Conservation (phyloP, 345 rosid species). For the Heritiera fomes region DNA sequence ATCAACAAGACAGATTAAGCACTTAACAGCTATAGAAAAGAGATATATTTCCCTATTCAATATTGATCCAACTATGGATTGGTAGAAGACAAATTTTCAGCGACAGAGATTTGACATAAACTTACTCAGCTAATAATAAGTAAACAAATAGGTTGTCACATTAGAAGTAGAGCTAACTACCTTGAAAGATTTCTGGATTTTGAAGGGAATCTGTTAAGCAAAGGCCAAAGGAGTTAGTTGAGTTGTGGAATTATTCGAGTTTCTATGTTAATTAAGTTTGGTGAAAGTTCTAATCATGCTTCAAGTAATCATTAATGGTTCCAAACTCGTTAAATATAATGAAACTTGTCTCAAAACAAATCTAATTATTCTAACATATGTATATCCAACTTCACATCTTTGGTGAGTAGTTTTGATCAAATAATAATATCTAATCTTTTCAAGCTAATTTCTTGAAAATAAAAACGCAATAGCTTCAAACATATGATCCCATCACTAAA, state of each 20-base stretch:
- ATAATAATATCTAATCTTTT: too few species aligned
- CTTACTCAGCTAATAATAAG: background rate
- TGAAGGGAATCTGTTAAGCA: background rate
- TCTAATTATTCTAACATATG: background rate
- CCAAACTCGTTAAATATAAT: background rate
- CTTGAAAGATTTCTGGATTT: conserved; percentile 9
- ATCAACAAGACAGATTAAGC: too few species aligned
- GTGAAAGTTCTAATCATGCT: conserved; percentile 15
- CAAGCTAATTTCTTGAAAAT: too few species aligned
- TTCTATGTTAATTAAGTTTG: conserved; percentile 2
- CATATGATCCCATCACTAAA: too few species aligned
- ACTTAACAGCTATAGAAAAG: too few species aligned
- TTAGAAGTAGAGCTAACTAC: background rate
- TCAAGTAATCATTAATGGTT: conserved; percentile 6
- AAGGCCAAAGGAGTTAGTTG: conserved; percentile 6
- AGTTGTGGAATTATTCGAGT: conserved; percentile 11
- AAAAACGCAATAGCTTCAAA: too few species aligned
- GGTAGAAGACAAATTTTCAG: background rate
- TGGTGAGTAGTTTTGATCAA: background rate
- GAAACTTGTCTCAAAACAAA: background rate
- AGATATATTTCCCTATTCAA: background rate
- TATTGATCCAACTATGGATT: background rate
- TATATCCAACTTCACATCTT: background rate
- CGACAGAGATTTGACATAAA: background rate
- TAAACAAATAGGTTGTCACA: background rate